These are phyloP conservation scores for Candida peoriensis DNA, from an alignment of 805 yeast genomes.

Conservation along the genomic window DNA sequence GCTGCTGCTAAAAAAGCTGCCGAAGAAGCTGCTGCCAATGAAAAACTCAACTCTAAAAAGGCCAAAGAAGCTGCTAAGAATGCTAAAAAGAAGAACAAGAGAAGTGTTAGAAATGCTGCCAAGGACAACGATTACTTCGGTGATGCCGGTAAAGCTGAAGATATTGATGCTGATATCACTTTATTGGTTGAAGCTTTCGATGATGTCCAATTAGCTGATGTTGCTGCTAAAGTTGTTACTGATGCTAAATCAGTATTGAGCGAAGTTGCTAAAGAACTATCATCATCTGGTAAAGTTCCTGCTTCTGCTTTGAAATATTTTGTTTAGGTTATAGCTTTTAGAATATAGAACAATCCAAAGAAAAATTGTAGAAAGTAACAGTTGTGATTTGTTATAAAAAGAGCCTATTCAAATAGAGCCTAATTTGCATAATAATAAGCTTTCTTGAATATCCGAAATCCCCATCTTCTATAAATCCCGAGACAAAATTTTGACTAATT, in stretches of 20 bases:
- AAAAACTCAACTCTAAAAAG: constrained; percentile 81
- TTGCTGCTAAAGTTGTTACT: constrained; percentile 61
- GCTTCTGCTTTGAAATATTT: constrained; percentile 53
- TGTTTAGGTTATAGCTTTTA: too few species aligned
- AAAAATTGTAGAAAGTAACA: too few species aligned
- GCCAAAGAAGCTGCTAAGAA: constrained; percentile 89
- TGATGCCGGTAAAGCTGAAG: constrained; percentile 60
- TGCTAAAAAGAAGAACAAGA: constrained; percentile 94
- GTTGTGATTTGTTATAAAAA: too few species aligned
- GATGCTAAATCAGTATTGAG: constrained; percentile 55
- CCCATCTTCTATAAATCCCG: too few species aligned
- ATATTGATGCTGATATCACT: constrained; percentile 76
- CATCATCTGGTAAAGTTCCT: constrained; percentile 50
- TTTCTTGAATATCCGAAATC: too few species aligned
- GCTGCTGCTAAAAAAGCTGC: constrained; percentile 76
- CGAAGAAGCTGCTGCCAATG: constrained; percentile 58
- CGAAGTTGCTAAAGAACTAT: constrained; percentile 49
- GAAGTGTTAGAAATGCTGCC: constrained; percentile 73
- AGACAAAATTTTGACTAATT: too few species aligned
- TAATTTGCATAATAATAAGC: too few species aligned
- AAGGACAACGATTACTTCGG: constrained; percentile 86
- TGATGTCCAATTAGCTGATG: constrained; percentile 71
- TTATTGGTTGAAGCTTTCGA: constrained; percentile 73
- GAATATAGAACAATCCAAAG: too few species aligned
- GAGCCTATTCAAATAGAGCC: too few species aligned